Evolutionary conservation across 2,329 filamentous ascomycete genomes (phyloP).

Genomic region (Sordariomycetes sp.): DNA sequence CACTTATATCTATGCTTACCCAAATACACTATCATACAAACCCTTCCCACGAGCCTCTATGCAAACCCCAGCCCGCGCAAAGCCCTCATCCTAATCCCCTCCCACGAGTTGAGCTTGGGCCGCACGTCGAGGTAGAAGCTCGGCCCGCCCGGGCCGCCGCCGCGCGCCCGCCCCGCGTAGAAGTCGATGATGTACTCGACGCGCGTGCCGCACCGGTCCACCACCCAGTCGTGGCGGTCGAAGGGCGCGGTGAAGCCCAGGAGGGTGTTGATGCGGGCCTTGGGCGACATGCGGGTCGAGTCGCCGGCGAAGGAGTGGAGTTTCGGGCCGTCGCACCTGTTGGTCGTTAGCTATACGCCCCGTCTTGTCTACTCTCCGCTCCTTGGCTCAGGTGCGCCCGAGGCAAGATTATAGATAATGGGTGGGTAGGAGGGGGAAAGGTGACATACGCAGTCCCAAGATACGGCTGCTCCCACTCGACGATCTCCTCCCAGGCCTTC

Average conservation of each 20-base stretch:
- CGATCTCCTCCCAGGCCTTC: slow-evolving; percentile 86
- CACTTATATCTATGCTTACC: background rate
- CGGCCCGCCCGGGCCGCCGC: slow-evolving; percentile 20
- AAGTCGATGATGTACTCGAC: slow-evolving; percentile 98
- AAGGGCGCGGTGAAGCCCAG: slow-evolving; percentile 89
- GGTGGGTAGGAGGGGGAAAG: background rate
- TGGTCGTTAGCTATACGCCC: slow-evolving; percentile 6
- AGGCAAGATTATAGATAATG: background rate
- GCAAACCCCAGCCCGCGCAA: slow-evolving; percentile 33
- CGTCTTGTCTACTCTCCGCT: background rate
- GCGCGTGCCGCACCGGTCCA: slow-evolving; percentile 77
- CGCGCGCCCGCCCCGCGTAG: slow-evolving; percentile 58
- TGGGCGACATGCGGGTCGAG: slow-evolving; percentile 61
- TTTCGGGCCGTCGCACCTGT: slow-evolving; percentile 60
- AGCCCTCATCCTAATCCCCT: slow-evolving; percentile 57
- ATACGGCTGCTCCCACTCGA: slow-evolving; percentile 72
- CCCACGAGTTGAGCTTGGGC: slow-evolving; percentile 58
- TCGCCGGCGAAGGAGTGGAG: slow-evolving; percentile 76
- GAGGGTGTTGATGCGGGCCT: slow-evolving; percentile 70
- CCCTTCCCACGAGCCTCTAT: background rate
- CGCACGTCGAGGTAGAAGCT: slow-evolving; percentile 60
- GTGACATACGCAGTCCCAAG: slow-evolving; percentile 41
- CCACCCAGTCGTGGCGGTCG: slow-evolving; percentile 94
- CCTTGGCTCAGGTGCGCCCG: background rate
- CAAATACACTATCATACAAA: background rate